A percentile compares a stretch with the other conserved stretches of the same genome.
Conservation (phyloP, 129 eudicot genomes). For the Escallonia rubra region DNA sequence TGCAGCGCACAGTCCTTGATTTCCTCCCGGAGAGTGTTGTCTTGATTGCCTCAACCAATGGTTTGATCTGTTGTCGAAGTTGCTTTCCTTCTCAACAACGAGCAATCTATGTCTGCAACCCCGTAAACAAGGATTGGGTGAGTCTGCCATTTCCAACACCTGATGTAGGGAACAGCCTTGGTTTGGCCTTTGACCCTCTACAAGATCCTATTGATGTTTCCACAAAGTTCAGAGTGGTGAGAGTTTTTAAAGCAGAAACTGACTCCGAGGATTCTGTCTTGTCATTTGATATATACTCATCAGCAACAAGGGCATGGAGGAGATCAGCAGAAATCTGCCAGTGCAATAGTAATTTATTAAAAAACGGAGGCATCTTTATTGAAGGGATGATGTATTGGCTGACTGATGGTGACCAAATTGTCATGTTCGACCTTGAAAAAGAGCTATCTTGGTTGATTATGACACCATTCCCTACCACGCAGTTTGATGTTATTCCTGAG, state of each 20-base stretch:
- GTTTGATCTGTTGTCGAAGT: slow-evolving; percentile 50
- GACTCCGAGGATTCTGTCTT: slow-evolving; percentile 11
- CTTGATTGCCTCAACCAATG: slow-evolving; percentile 31
- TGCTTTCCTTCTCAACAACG: slow-evolving; percentile 31
- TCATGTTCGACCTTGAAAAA: slow-evolving; percentile 37
- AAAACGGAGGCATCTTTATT: slow-evolving; percentile 28
- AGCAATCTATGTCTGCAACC: slow-evolving; percentile 46
- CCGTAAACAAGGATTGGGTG: slow-evolving; percentile 38
- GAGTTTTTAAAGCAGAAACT: slow-evolving; percentile 15
- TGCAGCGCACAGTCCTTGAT: slow-evolving; percentile 18
- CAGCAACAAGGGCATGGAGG: slow-evolving; percentile 31
- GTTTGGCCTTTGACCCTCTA: slow-evolving; percentile 41
- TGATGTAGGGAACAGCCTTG: slow-evolving; percentile 11
- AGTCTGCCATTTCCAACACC: slow-evolving; percentile 22
- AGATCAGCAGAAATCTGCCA: slow-evolving; percentile 35
- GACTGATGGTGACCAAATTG: slow-evolving; percentile 30
- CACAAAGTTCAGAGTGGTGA: slow-evolving; percentile 33
- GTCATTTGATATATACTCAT: slow-evolving; percentile 36
- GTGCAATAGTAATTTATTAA: slow-evolving; percentile 23
- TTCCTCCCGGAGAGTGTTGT: slow-evolving; percentile 44
- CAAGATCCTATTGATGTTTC: slow-evolving; percentile 17
- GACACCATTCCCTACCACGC: slow-evolving; percentile 24
- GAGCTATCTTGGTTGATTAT: slow-evolving; percentile 38
- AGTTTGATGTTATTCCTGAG: slow-evolving; percentile 17
- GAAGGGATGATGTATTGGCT: slow-evolving; percentile 45